These are phyloP conservation scores for Barbatosphaeria neglecta DNA, from an alignment of 495 filamentous ascomycete genomes.

Conservation along the genomic window DNA sequence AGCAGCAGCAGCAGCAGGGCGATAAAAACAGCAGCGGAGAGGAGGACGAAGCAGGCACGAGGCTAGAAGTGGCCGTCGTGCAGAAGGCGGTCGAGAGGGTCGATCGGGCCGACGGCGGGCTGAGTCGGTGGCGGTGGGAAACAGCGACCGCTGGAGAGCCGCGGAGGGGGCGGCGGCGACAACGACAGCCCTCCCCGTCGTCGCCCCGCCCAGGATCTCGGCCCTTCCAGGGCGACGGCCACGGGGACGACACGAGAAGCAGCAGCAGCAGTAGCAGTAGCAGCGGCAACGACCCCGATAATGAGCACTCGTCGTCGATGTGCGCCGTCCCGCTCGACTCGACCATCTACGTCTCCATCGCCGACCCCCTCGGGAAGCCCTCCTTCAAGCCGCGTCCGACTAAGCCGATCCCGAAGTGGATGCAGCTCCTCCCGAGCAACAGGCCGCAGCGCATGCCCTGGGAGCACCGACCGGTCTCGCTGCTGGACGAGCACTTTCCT, in stretches of 20 bases:
- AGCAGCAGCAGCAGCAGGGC: background rate
- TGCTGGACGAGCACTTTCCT: constrained; percentile 18
- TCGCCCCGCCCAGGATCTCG: background rate
- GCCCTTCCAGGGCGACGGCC: constrained; percentile 4
- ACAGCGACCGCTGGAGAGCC: constrained; percentile 1
- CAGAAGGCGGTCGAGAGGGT: constrained; percentile 15
- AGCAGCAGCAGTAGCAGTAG: background rate
- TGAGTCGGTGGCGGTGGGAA: constrained; percentile 16
- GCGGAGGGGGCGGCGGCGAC: constrained; percentile 6
- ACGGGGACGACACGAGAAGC: background rate
- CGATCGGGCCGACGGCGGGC: constrained; percentile 13
- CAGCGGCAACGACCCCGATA: constrained; percentile 4
- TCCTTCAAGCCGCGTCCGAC: constrained; percentile 30
- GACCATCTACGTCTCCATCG: constrained; percentile 27
- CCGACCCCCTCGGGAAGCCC: constrained; percentile 24
- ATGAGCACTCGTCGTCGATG: background rate
- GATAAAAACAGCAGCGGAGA: too few species aligned
- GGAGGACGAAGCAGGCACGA: background rate
- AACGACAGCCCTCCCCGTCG: too few species aligned
- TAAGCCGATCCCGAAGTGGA: constrained; percentile 35
- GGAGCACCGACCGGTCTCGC: constrained; percentile 9
- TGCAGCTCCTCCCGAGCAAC: constrained; percentile 22
- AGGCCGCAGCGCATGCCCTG: background rate
- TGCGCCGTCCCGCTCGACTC: constrained; percentile 5
- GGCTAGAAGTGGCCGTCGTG: constrained; percentile 1